Evolutionary conservation across 805 yeast genomes (phyloP).

Genomic region (Yarrowia porcina): DNA sequence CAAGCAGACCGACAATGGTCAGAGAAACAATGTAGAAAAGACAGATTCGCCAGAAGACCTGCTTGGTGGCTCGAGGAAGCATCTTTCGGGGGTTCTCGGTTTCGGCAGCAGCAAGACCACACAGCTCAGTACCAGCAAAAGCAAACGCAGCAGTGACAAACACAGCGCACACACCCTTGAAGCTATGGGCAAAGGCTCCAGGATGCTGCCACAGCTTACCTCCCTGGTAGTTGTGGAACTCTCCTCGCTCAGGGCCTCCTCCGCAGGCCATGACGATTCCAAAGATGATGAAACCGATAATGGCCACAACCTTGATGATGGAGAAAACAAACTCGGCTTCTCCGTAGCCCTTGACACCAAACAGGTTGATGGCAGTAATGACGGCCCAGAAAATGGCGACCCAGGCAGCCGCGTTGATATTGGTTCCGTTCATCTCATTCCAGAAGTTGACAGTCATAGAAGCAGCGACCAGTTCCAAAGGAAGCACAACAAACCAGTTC

Average conservation of each 20-base stretch:
- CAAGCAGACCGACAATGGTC: conserved; percentile 57
- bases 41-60: conserved; percentile 21
- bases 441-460: conserved; percentile 54
- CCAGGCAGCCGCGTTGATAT: conserved; percentile 55
- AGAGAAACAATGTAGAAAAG: conserved; percentile 53
- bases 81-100: conserved; percentile 6
- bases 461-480: conserved; percentile 48
- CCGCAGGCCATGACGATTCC: conserved; percentile 50
- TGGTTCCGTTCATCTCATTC: conserved; percentile 50
- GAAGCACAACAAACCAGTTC: conserved; percentile 48
- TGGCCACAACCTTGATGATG: conserved; percentile 53
- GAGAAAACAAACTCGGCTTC: conserved; percentile 63
- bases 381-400: conserved; percentile 53
- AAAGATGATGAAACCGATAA: conserved; percentile 56
- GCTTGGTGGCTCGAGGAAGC: conserved; percentile 12
- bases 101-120: conserved; percentile 7
- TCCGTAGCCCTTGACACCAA: conserved; percentile 59
- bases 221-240: conserved; percentile 43
- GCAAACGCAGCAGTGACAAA: conserved; percentile 68
- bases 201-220: conserved; percentile 52
- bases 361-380: conserved; percentile 48
- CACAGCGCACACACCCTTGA: conserved; percentile 62
- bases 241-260: conserved; percentile 55
- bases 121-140: conserved; percentile 61
- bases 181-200: conserved; percentile 62